Conservation (phyloP, 345 rosid genomes). For the Lumnitzera littorea region DNA sequence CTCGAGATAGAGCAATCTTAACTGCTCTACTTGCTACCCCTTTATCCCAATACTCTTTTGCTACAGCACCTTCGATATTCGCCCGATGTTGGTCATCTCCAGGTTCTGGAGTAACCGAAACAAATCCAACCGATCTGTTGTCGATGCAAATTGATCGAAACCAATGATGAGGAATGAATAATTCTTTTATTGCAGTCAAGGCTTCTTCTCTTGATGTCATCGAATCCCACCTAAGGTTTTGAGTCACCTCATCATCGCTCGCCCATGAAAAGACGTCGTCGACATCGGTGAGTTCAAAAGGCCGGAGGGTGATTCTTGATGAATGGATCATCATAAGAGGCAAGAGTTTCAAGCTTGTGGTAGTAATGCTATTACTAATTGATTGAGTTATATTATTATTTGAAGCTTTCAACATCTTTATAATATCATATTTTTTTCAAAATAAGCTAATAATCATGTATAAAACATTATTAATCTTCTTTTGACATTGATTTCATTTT, state of each 20-base stretch:
- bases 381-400: too few species aligned
- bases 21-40: constrained; percentile 30
- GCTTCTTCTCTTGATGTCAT: constrained; percentile 33
- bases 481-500: too few species aligned
- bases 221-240: constrained; percentile 36
- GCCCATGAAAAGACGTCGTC: constrained; percentile 46
- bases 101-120: constrained; percentile 25
- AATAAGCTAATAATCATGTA: too few species aligned
- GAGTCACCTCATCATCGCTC: constrained; percentile 32
- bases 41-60: constrained; percentile 32
- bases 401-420: too few species aligned
- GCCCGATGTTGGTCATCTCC: constrained; percentile 37
- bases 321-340: constrained; percentile 3
- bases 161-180: constrained; percentile 36
- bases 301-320: constrained; percentile 38
- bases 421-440: too few species aligned
- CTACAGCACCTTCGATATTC: constrained; percentile 25
- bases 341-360: too few species aligned
- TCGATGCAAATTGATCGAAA: constrained; percentile 44
- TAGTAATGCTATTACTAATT: too few species aligned
- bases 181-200: constrained; percentile 13
- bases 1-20: constrained; percentile 26
- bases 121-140: constrained; percentile 29
- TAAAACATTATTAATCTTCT: too few species aligned
- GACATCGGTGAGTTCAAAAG: constrained; percentile 33